A percentile compares a stretch with the other conserved stretches of the same genome.
Evolutionary conservation across 2,329 filamentous ascomycete genomes (phyloP).

Genomic region (Stachybotrys chartarum): DNA sequence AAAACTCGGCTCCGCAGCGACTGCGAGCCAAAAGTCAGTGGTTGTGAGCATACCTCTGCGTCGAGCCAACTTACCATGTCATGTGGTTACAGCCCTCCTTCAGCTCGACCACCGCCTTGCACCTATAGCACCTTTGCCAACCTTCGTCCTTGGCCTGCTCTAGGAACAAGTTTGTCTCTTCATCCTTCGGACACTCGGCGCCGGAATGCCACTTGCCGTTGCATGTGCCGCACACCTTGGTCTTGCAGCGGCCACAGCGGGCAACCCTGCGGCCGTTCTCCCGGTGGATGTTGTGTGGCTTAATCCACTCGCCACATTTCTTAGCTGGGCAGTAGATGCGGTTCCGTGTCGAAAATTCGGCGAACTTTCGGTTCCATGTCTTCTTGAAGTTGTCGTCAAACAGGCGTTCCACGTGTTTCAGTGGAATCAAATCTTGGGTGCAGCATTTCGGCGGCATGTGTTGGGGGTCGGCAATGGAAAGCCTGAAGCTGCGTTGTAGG

Average conservation of each 20-base stretch:
- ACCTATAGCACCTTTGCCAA: constrained; percentile 71
- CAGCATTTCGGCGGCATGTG: constrained; percentile 86
- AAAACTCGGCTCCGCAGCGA: constrained; percentile 77
- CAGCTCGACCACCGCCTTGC: constrained; percentile 67
- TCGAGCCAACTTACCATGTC: constrained; percentile 56
- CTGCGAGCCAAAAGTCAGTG: constrained; percentile 26
- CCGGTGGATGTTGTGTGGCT: constrained; percentile 58
- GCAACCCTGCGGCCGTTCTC: constrained; percentile 56
- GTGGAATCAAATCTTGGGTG: constrained; percentile 61
- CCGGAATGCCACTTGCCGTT: constrained; percentile 66
- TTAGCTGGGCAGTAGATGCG: constrained; percentile 70
- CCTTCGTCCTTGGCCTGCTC: constrained; percentile 59
- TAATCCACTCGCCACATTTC: constrained; percentile 74
- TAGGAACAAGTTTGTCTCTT: constrained; percentile 56
- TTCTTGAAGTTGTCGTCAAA: constrained; percentile 71
- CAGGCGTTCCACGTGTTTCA: constrained; percentile 68
- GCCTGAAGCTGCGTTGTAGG: constrained; percentile 64
- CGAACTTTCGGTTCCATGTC: constrained; percentile 73
- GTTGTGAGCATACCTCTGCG: background rate
- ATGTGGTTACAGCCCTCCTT: constrained; percentile 85
- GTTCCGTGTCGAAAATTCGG: constrained; percentile 67
- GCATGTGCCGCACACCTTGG: constrained; percentile 68
- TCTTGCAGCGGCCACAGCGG: constrained; percentile 63
- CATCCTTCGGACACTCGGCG: constrained; percentile 64
- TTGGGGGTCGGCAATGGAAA: constrained; percentile 68